Evolutionary conservation across 2,329 filamentous ascomycete genomes (phyloP), one percentile per base, ranked within the genome.

Genomic region (Talaromyces islandicus): DNA sequence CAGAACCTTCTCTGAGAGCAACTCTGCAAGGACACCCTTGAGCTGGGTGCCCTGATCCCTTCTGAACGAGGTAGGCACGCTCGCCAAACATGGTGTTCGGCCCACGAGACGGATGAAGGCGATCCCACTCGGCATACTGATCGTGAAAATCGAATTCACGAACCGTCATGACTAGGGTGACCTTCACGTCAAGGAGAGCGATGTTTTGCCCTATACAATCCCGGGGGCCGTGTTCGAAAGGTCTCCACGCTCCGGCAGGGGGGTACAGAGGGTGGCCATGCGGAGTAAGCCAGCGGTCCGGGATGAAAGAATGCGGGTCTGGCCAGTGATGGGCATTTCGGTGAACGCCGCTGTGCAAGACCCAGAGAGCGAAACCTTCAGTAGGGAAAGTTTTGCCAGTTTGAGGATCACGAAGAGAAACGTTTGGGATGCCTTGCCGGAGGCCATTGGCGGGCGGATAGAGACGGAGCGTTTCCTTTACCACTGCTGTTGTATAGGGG

Each of bases 381-480:
- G 32, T 27, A 21, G 54, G 54, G 38, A 41, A 56, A 12, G 12
- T 19, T 43, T 21, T 11, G n/a, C 50, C 35, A 48, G 43, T 48
- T 24, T 19, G 17, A 27, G 54, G 32, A n/a, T 55, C 19, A 6
- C 21, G 17, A 7, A 59, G 43, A 30, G n/a, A 46, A 19, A 59
- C 19, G 11, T 25, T 17, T 29, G 57, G 53, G 7, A 19, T 21
- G 3, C 52, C 58, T 4, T 52, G 27, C 7, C 60, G 52, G 9
- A 61, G n/a, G 12, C 29, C 41, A 17, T 56, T 60, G 5, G 61
- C 57, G 21, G 83, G 77, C 0, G 82, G 79, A 64, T 77, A 82
- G n/a, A 85, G 67, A 3, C 83, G 77, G 1, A 85, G 73, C 0
- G 78, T 75, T 68, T 86, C 84, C 60, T 82, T 82, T 60, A 83